Percentiles rank a stretch among this genome's conserved stretches.
Evolutionary conservation across 169 alveolate species (phyloP).

Genomic region (Plasmodium yoelii): DNA sequence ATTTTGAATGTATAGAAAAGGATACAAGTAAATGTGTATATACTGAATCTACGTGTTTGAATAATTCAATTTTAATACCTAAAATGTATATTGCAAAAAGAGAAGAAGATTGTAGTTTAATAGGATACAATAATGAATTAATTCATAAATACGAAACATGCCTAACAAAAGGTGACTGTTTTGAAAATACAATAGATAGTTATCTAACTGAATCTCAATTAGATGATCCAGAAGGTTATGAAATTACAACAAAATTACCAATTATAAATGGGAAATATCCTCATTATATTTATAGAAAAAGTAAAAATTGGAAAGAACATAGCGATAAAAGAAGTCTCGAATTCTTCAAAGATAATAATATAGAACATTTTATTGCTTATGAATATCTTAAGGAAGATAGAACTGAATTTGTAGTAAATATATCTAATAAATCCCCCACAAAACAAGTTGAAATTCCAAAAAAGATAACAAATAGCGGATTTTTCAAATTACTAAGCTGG

Average conservation of each 20-base stretch:
- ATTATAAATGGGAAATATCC: constrained; percentile 69
- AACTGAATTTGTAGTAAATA: constrained; percentile 34
- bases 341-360: constrained; percentile 6
- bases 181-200: constrained; percentile 25
- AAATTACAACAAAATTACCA: constrained; percentile 34
- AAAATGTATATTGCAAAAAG: constrained; percentile 10
- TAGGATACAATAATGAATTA: constrained; percentile 17
- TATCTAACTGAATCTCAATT: constrained; percentile 33
- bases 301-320: not conserved
- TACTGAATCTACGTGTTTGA: constrained; percentile 51
- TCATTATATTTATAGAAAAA: constrained; percentile 41
- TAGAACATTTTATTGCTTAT: constrained; percentile 54
- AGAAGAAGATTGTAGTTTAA: constrained; percentile 23
- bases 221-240: constrained; percentile 25
- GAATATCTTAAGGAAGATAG: constrained; percentile 55
- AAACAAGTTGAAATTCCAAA: not conserved
- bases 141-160: constrained; percentile 13
- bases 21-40: constrained; percentile 24
- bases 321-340: constrained; percentile 27
- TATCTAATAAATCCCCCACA: not conserved
- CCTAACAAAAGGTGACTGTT: not conserved
- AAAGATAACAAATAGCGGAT: not conserved
- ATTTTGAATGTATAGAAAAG: constrained; percentile 62
- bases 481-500: too few species aligned
- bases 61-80: constrained; percentile 19